phyloP scores from a whole-genome alignment of 208 protist species.

The Crithidia sp. region DNA sequence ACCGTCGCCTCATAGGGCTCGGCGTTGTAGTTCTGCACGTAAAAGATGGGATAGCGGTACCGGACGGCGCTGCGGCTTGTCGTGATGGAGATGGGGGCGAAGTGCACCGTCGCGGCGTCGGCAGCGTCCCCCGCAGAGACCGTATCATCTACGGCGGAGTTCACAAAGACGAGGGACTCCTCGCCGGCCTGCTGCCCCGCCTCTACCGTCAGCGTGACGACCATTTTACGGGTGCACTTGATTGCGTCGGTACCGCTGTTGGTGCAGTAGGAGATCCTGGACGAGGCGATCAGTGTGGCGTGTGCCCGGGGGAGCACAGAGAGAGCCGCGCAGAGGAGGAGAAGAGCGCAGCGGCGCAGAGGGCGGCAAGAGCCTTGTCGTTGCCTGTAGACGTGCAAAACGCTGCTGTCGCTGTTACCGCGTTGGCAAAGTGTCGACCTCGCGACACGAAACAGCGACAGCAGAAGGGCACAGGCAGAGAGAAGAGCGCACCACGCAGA shows the following conservation, averaged over 20 bases:
- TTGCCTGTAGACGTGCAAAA: not conserved
- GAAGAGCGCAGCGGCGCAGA: constrained; percentile 7
- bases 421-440: too few relatives aligned
- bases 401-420: too few relatives aligned
- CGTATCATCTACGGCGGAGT: constrained; percentile 59
- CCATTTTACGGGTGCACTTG: constrained; percentile 78
- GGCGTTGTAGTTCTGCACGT: constrained; percentile 84
- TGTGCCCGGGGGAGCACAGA: not conserved
- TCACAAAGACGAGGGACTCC: constrained; percentile 73
- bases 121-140: constrained; percentile 19
- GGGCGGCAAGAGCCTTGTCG: not conserved
- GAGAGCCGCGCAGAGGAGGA: not conserved
- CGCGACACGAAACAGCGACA: too few relatives aligned
- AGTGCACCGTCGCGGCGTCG: constrained; percentile 37
- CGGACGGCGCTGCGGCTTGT: constrained; percentile 63
- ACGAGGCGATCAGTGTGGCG: constrained; percentile 61
- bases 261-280: constrained; percentile 76
- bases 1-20: constrained; percentile 82
- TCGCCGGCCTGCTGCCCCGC: constrained; percentile 52
- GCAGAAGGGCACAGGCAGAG: too few relatives aligned
- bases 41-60: constrained; percentile 86
- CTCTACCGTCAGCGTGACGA: constrained; percentile 79
- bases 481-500: too few relatives aligned
- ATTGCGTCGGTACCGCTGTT: constrained; percentile 45
- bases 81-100: constrained; percentile 67